Percentiles rank a stretch among this genome's conserved stretches.
phyloP scores from a whole-genome alignment of 1,284 basidiomycete species.

The Tranzscheliella williamsii region DNA sequence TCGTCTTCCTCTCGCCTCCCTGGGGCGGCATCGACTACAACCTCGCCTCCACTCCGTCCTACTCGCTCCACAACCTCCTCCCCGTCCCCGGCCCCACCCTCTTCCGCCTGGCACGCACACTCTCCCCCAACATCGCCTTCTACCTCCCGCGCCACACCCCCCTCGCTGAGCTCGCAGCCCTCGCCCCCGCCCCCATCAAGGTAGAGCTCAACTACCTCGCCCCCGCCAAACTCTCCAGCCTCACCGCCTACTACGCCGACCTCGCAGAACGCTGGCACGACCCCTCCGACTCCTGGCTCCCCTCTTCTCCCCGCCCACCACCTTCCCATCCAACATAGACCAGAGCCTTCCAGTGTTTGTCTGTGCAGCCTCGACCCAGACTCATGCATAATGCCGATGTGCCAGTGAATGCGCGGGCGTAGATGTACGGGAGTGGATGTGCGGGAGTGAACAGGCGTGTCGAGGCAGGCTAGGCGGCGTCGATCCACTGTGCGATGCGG shows the following conservation, averaged over 20 bases:
- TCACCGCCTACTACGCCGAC: constrained; percentile 65
- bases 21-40: constrained; percentile 56
- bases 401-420: too few relatives aligned
- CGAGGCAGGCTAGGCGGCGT: not conserved
- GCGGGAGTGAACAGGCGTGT: too few relatives aligned
- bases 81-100: constrained; percentile 82
- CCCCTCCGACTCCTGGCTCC: constrained; percentile 23
- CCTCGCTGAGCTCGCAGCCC: constrained; percentile 72
- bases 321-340: too few relatives aligned
- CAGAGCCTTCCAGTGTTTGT: too few relatives aligned
- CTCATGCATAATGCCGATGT: too few relatives aligned
- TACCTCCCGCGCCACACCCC: constrained; percentile 84
- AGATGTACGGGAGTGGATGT: too few relatives aligned
- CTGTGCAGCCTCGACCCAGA: too few relatives aligned
- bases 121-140: constrained; percentile 67
- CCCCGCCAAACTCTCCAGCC: constrained; percentile 72
- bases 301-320: too few relatives aligned
- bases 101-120: constrained; percentile 63
- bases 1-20: constrained; percentile 49
- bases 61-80: constrained; percentile 64
- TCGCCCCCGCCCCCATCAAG: constrained; percentile 67
- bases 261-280: constrained; percentile 54
- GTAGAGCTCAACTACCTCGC: constrained; percentile 86
- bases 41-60: not conserved
- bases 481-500: constrained; percentile 52